These are phyloP conservation scores for Suhomyces coccinellae DNA, from an alignment of 1,139 yeast genomes.

Conservation along the genomic window DNA sequence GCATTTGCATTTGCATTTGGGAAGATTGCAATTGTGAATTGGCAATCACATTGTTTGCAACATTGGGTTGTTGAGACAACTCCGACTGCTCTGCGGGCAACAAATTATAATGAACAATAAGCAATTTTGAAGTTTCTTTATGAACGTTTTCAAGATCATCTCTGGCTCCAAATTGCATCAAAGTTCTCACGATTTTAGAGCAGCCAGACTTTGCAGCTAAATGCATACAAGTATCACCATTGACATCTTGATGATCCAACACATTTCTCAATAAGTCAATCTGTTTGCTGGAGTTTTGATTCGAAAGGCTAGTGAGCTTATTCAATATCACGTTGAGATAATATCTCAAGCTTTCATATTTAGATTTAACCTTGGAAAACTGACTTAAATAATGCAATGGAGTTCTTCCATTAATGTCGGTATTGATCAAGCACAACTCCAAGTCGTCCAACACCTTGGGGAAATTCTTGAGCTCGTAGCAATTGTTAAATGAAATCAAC, in stretches of 20 bases:
- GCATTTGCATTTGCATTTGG: slow-evolving; percentile 3
- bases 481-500: slow-evolving; percentile 81
- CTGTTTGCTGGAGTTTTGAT: slow-evolving; percentile 27
- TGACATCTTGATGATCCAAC: slow-evolving; percentile 65
- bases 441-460: slow-evolving; percentile 68
- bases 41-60: background rate
- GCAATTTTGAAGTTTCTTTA: slow-evolving; percentile 40
- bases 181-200: slow-evolving; percentile 37
- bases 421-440: slow-evolving; percentile 67
- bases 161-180: slow-evolving; percentile 48
- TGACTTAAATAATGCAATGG: slow-evolving; percentile 75
- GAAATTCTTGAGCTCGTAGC: slow-evolving; percentile 77
- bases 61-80: slow-evolving; percentile 9
- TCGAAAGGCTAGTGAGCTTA: slow-evolving; percentile 36
- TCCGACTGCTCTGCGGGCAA: slow-evolving; percentile 15
- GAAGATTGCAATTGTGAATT: slow-evolving; percentile 10
- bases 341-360: slow-evolving; percentile 46
- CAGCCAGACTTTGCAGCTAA: slow-evolving; percentile 54
- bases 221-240: slow-evolving; percentile 70
- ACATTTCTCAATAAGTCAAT: slow-evolving; percentile 58
- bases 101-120: slow-evolving; percentile 30
- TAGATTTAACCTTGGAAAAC: slow-evolving; percentile 50
- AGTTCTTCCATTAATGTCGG: slow-evolving; percentile 71
- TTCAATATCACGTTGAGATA: slow-evolving; percentile 41
- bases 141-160: slow-evolving; percentile 46